These are phyloP conservation scores for Fistulifera solaris DNA, from an alignment of 108 stramenopile species.

Conservation along the genomic window DNA sequence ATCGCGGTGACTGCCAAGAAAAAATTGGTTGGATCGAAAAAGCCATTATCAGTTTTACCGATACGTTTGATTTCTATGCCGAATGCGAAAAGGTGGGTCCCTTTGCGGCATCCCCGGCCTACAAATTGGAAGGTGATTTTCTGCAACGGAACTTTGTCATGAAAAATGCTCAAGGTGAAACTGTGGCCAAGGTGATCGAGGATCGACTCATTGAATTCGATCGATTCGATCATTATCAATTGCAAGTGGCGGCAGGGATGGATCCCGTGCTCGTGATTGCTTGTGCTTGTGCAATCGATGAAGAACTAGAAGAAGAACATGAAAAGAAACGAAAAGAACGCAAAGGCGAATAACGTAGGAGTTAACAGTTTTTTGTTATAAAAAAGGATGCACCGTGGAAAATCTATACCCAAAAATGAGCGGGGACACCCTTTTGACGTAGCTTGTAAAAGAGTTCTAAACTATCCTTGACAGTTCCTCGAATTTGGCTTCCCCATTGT, in stretches of 20 bases:
- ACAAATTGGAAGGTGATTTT: conserved; percentile 61
- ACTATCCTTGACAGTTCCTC: conserved; percentile 31
- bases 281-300: conserved; percentile 74
- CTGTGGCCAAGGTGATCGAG: conserved; percentile 54
- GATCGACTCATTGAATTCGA: conserved; percentile 61
- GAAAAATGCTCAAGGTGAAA: conserved; percentile 41
- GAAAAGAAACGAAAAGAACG: conserved; percentile 31
- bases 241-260: conserved; percentile 64
- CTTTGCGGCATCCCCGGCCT: conserved; percentile 52
- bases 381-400: too few relatives aligned
- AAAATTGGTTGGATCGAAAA: conserved; percentile 80
- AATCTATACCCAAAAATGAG: conserved; percentile 42
- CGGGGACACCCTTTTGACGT: conserved; percentile 31
- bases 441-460: conserved; percentile 34
- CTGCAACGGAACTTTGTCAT: conserved; percentile 59
- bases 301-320: conserved; percentile 79
- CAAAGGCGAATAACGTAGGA: conserved; percentile 6
- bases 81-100: conserved; percentile 38
- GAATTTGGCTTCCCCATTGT: conserved; percentile 25
- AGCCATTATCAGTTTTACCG: conserved; percentile 42
- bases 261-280: conserved; percentile 63
- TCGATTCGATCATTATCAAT: conserved; percentile 71
- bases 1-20: conserved; percentile 26
- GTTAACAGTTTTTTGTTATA: too few relatives aligned
- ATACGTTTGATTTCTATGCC: conserved; percentile 69